Evolutionary conservation across 768 basidiomycete genomes (phyloP).

Genomic region (Cyclocybe aegerita): DNA sequence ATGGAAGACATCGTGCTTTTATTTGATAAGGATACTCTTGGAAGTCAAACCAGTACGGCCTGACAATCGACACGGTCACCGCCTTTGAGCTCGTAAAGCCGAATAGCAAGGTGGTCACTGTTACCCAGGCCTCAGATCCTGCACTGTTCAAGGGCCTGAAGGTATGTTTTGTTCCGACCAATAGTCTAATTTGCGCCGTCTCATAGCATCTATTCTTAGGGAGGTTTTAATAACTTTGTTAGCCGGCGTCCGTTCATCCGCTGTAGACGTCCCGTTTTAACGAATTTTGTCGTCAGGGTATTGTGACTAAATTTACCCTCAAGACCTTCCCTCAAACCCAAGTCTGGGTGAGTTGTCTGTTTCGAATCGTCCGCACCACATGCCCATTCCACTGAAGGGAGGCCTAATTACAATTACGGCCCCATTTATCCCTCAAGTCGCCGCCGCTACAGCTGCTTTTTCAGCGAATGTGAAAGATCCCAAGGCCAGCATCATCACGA

Average conservation of each 20-base stretch:
- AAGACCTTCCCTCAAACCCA: slow-evolving; percentile 51
- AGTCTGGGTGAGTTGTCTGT: slow-evolving; percentile 51
- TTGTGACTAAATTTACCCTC: slow-evolving; percentile 58
- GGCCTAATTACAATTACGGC: slow-evolving; percentile 40
- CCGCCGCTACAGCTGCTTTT: slow-evolving; percentile 40
- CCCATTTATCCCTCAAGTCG: slow-evolving; percentile 21
- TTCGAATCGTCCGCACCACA: background rate
- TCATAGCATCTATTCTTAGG: slow-evolving; percentile 30
- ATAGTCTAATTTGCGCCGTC: background rate
- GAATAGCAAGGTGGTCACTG: slow-evolving; percentile 40
- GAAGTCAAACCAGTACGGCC: slow-evolving; percentile 59
- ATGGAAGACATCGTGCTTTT: slow-evolving; percentile 17
- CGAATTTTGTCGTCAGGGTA: slow-evolving; percentile 35
- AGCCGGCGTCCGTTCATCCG: background rate
- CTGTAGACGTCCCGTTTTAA: background rate
- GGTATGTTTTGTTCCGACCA: slow-evolving; percentile 16
- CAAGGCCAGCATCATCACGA: slow-evolving; percentile 49
- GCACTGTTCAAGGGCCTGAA: slow-evolving; percentile 43
- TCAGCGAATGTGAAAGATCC: slow-evolving; percentile 43
- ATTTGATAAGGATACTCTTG: slow-evolving; percentile 57
- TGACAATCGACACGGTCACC: slow-evolving; percentile 57
- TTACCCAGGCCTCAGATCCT: slow-evolving; percentile 31
- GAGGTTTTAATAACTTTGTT: slow-evolving; percentile 60
- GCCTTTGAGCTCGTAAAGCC: slow-evolving; percentile 59
- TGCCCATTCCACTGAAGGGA: slow-evolving; percentile 32